These are phyloP conservation scores for Kluyveromyces wickerhamii DNA, from an alignment of 805 yeast species.

Conservation along the genomic window DNA sequence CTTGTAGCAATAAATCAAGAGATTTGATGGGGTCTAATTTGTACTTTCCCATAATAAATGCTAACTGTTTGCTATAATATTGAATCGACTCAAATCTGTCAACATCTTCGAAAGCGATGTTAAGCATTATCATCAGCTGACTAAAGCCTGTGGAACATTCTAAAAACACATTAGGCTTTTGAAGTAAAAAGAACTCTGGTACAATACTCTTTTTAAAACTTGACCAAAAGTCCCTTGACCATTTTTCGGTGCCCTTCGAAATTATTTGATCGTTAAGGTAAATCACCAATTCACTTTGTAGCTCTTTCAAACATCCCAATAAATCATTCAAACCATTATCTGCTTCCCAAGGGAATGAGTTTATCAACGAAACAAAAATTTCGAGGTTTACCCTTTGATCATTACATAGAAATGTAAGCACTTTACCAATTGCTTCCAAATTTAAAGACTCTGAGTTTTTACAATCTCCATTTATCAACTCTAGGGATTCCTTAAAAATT, in stretches of 20 bases:
- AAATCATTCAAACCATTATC: not conserved
- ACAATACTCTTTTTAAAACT: conserved; percentile 4
- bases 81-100: conserved; percentile 36
- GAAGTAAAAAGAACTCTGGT: conserved; percentile 3
- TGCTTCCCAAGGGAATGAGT: conserved; percentile 7
- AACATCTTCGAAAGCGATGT: conserved; percentile 34
- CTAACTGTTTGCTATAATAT: conserved; percentile 40
- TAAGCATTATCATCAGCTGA: conserved; percentile 46
- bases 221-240: conserved; percentile 5
- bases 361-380: conserved; percentile 6
- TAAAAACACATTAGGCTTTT: conserved; percentile 34
- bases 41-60: conserved; percentile 63
- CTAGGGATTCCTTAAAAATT: not conserved
- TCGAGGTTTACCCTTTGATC: conserved; percentile 6
- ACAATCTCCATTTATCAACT: not conserved
- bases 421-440: not conserved
- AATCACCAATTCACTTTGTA: conserved; percentile 15
- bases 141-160: conserved; percentile 79
- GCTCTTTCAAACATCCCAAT: conserved; percentile 16
- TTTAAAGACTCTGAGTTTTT: not conserved
- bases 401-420: conserved; percentile 4
- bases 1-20: conserved; percentile 52
- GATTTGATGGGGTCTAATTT: conserved; percentile 65
- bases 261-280: conserved; percentile 6
- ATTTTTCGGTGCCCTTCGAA: conserved; percentile 3